These are phyloP conservation scores for Aspergillus sojae DNA, from an alignment of 2,329 filamentous ascomycete species.

Conservation along the genomic window DNA sequence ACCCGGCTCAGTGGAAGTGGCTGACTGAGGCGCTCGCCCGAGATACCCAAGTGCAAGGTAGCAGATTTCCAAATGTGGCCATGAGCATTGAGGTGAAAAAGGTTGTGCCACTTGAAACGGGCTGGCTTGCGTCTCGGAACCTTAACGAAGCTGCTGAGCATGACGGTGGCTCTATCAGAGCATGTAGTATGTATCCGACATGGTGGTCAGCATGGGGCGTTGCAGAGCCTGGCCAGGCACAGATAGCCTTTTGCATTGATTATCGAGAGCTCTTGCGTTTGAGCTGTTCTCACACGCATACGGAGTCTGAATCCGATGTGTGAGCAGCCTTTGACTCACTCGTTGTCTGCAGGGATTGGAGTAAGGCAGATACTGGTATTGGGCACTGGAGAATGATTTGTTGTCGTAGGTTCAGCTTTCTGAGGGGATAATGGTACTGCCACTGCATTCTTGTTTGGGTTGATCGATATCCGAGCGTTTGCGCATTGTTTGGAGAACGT, in stretches of 20 bases:
- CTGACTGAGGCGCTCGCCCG: not conserved
- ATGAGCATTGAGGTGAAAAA: not conserved
- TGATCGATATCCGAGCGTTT: not conserved
- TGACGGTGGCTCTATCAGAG: not conserved
- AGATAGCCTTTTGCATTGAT: not conserved
- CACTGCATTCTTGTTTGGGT: not conserved
- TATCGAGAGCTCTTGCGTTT: not conserved
- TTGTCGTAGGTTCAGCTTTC: not conserved
- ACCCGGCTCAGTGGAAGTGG: not conserved
- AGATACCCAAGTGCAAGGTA: constrained; percentile 1
- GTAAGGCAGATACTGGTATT: constrained; percentile 1
- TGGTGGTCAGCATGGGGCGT: constrained; percentile 5
- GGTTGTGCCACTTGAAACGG: not conserved
- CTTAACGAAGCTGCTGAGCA: not conserved
- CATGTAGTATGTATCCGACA: constrained; percentile 3
- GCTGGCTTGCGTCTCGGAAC: not conserved
- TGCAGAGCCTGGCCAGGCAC: constrained; percentile 1
- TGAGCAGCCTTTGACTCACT: not conserved
- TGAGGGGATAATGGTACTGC: not conserved
- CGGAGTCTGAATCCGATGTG: not conserved
- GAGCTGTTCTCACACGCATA: not conserved
- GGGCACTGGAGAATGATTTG: not conserved
- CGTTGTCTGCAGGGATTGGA: not conserved
- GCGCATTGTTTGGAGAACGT: not conserved
- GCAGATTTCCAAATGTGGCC: not conserved